These are phyloP conservation scores for Danielia reshetovae DNA, from an alignment of 805 yeast genomes.

Conservation along the genomic window DNA sequence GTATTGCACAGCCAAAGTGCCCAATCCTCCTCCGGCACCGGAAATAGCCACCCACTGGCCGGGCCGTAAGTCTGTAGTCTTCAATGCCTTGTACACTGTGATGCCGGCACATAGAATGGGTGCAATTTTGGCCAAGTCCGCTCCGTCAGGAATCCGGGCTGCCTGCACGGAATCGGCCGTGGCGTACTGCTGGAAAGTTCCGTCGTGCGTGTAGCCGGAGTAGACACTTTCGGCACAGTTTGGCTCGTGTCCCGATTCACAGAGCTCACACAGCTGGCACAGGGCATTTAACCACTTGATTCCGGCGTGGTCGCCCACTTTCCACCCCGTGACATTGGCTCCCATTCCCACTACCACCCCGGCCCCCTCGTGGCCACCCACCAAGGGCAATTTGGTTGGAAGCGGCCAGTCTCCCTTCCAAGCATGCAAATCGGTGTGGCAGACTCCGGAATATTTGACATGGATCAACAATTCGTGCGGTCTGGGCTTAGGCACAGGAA, in stretches of 20 bases:
- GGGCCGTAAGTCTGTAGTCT: slow-evolving; percentile 7
- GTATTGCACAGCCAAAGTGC: slow-evolving; percentile 11
- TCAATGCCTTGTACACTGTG: slow-evolving; percentile 12
- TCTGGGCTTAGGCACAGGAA: slow-evolving; percentile 8
- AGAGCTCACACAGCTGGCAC: slow-evolving; percentile 9
- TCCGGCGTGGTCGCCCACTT: slow-evolving; percentile 12
- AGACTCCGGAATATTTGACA: slow-evolving; percentile 12
- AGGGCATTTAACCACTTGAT: slow-evolving; percentile 11
- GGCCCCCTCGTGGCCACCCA: slow-evolving; percentile 13
- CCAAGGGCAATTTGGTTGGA: slow-evolving; percentile 10
- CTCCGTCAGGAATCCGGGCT: slow-evolving; percentile 8
- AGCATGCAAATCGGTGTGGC: slow-evolving; percentile 13
- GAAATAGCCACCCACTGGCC: slow-evolving; percentile 12
- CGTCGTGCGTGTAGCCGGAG: slow-evolving; percentile 13
- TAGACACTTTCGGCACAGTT: slow-evolving; percentile 8
- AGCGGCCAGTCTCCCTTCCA: slow-evolving; percentile 12
- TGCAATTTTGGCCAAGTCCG: slow-evolving; percentile 10
- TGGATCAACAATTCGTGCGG: slow-evolving; percentile 10
- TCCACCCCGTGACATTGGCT: slow-evolving; percentile 7
- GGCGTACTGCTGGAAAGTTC: slow-evolving; percentile 12
- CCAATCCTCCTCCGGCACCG: slow-evolving; percentile 13
- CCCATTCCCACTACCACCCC: slow-evolving; percentile 12
- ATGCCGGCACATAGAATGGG: slow-evolving; percentile 12
- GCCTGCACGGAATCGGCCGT: slow-evolving; percentile 13
- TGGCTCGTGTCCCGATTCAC: slow-evolving; percentile 9